Base-by-base conservation (phyloP, 2,329 filamentous ascomycete genomes). In the Pseudocercospora macadamiae region DNA sequence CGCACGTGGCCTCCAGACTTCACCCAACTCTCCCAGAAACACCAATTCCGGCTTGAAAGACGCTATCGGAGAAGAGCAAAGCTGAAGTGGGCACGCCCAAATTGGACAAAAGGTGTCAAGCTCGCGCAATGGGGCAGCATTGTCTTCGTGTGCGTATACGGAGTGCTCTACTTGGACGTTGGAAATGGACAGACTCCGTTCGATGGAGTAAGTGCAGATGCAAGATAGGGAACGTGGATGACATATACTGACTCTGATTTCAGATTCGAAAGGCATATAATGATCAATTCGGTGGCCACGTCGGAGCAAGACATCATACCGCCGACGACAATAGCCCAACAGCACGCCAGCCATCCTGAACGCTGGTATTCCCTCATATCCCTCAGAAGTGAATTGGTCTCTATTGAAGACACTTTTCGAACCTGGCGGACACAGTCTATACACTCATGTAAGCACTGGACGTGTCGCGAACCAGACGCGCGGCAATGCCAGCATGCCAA, bases 1-100 rank as follows among this genome's bases (percentile, higher is more conserved):
- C 89, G 88, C 71, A 78, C 85, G 64, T 93, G 90, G 90, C 90
- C 90, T 57, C 90, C 90, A 10, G 86, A 92, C 74, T 89, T 93
- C 74, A 77, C 81, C 62, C 83, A 85, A 70, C 82, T 93, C 59
- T 85, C 85, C 34, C 77, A 81, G 47, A 89, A 89, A 73, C 86
- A 92, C 70, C 87, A 93, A 74, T 89, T 93, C 71, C 83, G 86
- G 42, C 87, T 91, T 67, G 90, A 93, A 79, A 86, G 89, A 73
- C 87, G 89, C 71, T 93, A 89, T 76, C 89, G 91, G 76, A 82
- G 90, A 53, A 82, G 90, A 54, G 75, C 89, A 23, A 80, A 82
- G 58, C 74, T 89, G 65, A 84, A 85, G 67, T 83, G 82, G 70
- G 80, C 82, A 37, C 78, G 86, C 19, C 88, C 88, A 7, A 73